These are phyloP conservation scores for Aristolochia contorta DNA, from an alignment of 164 flowering plant species.

Conservation along the genomic window DNA sequence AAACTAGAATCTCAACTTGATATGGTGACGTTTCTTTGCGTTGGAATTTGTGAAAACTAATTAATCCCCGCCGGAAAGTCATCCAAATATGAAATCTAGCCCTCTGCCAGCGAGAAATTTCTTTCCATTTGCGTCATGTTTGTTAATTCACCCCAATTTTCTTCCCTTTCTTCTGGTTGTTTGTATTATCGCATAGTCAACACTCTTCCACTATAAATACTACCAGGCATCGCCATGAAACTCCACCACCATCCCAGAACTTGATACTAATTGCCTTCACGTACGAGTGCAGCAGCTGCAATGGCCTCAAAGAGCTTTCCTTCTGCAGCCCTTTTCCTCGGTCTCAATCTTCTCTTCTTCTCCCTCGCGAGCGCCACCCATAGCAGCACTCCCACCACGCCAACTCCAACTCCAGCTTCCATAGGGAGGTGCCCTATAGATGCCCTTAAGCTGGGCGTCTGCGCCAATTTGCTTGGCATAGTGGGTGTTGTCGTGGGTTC, in stretches of 20 bases:
- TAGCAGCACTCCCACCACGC: background rate
- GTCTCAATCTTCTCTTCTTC: conserved; percentile 1
- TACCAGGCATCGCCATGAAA: background rate
- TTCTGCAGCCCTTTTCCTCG: background rate
- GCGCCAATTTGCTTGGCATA: conserved; percentile 35
- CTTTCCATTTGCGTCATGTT: too few species aligned
- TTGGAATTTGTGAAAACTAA: too few species aligned
- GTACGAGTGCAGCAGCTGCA: too few species aligned
- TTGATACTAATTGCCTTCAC: background rate
- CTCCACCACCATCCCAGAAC: background rate
- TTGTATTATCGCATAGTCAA: background rate
- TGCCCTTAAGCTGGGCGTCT: conserved; percentile 48
- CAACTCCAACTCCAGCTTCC: conserved; percentile 7
- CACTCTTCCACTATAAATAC: background rate
- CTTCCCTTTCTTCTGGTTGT: too few species aligned
- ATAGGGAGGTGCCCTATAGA: conserved; percentile 40
- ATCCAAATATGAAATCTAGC: too few species aligned
- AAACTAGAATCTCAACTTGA: too few species aligned
- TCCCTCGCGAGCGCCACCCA: background rate
- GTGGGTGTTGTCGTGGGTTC: conserved; percentile 29
- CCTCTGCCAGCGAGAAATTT: too few species aligned
- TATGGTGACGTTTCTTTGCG: too few species aligned
- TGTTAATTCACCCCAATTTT: too few species aligned
- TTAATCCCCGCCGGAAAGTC: too few species aligned
- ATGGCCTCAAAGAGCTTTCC: background rate